Percentiles rank a stretch among this genome's conserved stretches.
These are phyloP conservation scores for Nymphaea thermarum DNA, from an alignment of 164 flowering plant genomes.

Conservation along the genomic window DNA sequence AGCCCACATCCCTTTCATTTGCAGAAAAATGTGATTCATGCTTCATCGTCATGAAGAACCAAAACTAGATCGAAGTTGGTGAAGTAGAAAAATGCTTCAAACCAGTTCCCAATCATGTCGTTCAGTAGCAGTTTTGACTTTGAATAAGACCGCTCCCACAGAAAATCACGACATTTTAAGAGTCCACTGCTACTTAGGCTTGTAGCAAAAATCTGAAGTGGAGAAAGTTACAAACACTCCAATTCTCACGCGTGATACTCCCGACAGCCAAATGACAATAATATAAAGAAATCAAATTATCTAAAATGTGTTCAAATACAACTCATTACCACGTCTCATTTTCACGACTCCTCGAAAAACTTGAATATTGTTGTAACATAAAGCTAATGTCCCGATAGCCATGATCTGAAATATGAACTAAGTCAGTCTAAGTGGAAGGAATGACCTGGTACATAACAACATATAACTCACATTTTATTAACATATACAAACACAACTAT, in stretches of 20 bases:
- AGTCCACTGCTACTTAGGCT: background rate
- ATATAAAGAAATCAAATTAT: background rate
- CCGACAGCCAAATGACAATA: background rate
- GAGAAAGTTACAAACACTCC: too few relatives aligned
- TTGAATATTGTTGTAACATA: constrained; percentile 86
- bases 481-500: background rate
- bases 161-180: too few relatives aligned
- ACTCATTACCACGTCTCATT: constrained; percentile 81
- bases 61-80: too few relatives aligned
- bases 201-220: too few relatives aligned
- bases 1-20: too few relatives aligned
- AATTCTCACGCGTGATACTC: too few relatives aligned
- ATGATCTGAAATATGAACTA: constrained; percentile 45
- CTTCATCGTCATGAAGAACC: too few relatives aligned
- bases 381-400: constrained; percentile 94
- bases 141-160: too few relatives aligned
- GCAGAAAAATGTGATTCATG: too few relatives aligned
- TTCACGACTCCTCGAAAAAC: constrained; percentile 93
- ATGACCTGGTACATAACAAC: background rate
- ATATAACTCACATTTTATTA: background rate
- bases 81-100: too few relatives aligned
- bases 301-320: background rate
- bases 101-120: too few relatives aligned
- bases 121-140: too few relatives aligned
- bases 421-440: background rate